A percentile compares a stretch with the other conserved stretches of the same genome.
These are phyloP conservation scores for Euclidium syriacum DNA, from an alignment of 345 rosid genomes.

Conservation along the genomic window DNA sequence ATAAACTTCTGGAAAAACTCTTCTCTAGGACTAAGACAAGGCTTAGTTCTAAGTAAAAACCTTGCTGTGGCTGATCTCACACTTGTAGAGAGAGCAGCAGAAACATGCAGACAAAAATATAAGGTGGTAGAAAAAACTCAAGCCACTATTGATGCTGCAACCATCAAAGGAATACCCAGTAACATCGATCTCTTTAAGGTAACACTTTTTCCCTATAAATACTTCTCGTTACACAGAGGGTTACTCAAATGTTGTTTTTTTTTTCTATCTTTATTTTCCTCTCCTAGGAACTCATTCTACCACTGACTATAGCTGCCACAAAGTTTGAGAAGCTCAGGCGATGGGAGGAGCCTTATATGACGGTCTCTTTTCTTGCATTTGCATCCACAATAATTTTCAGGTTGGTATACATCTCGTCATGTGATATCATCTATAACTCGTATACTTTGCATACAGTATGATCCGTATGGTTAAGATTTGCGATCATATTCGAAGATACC, in stretches of 20 bases:
- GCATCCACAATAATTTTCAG: slow-evolving; percentile 72
- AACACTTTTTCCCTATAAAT: neutral
- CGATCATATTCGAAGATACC: neutral
- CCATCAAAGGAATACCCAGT: slow-evolving; percentile 85
- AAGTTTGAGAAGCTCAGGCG: slow-evolving; percentile 63
- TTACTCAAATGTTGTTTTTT: neutral
- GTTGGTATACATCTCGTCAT: slow-evolving; percentile 34
- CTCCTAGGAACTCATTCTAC: slow-evolving; percentile 78
- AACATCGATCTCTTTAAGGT: slow-evolving; percentile 97
- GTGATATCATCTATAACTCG: slow-evolving; percentile 1
- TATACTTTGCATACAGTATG: slow-evolving; percentile 1
- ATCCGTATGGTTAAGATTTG: neutral
- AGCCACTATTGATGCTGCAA: slow-evolving; percentile 95
- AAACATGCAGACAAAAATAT: slow-evolving; percentile 55
- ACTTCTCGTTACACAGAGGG: neutral
- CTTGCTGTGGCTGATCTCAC: slow-evolving; percentile 74
- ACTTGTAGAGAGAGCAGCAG: slow-evolving; percentile 72
- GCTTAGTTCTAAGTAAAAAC: slow-evolving; percentile 69
- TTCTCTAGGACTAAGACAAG: slow-evolving; percentile 44
- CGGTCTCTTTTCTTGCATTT: slow-evolving; percentile 67
- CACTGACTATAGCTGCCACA: slow-evolving; percentile 52
- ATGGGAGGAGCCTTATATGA: slow-evolving; percentile 92
- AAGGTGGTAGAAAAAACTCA: slow-evolving; percentile 79
- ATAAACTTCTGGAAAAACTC: slow-evolving; percentile 69
- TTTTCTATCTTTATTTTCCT: neutral